These are phyloP conservation scores for Moricandia arvensis DNA, from an alignment of 345 rosid genomes.

Conservation along the genomic window DNA sequence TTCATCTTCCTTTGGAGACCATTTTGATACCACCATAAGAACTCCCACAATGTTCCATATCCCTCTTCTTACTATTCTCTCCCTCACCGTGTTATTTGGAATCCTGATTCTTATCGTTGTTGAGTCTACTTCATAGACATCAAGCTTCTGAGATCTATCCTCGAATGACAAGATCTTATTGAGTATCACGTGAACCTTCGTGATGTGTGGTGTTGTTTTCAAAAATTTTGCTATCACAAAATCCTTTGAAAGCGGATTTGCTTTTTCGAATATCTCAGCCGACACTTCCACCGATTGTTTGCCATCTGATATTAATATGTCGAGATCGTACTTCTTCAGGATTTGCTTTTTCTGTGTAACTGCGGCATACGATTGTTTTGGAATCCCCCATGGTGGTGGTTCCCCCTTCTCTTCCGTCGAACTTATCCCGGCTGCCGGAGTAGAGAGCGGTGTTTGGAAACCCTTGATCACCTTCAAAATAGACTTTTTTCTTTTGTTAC, in stretches of 20 bases:
- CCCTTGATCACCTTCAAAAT: too few relatives aligned
- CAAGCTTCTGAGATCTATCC: not conserved
- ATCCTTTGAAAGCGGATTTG: not conserved
- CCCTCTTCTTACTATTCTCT: not conserved
- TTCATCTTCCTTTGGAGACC: not conserved
- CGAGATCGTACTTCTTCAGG: too few relatives aligned
- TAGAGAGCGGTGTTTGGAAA: too few relatives aligned
- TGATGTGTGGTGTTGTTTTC: not conserved
- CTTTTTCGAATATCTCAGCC: not conserved
- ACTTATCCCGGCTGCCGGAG: too few relatives aligned
- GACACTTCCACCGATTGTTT: not conserved
- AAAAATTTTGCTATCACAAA: not conserved
- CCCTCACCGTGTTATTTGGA: not conserved
- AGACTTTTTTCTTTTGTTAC: too few relatives aligned
- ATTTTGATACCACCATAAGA: not conserved
- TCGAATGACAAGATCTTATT: not conserved
- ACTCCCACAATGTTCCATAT: not conserved
- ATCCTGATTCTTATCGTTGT: not conserved
- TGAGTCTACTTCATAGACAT: not conserved
- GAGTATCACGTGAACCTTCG: not conserved
- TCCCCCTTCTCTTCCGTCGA: too few relatives aligned
- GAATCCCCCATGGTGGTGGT: too few relatives aligned
- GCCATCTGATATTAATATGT: not conserved
- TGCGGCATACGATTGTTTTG: too few relatives aligned
- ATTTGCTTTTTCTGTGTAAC: too few relatives aligned